Evolutionary conservation across 202 grass and related monocot genomes (phyloP).

Genomic region (Zizania palustris): DNA sequence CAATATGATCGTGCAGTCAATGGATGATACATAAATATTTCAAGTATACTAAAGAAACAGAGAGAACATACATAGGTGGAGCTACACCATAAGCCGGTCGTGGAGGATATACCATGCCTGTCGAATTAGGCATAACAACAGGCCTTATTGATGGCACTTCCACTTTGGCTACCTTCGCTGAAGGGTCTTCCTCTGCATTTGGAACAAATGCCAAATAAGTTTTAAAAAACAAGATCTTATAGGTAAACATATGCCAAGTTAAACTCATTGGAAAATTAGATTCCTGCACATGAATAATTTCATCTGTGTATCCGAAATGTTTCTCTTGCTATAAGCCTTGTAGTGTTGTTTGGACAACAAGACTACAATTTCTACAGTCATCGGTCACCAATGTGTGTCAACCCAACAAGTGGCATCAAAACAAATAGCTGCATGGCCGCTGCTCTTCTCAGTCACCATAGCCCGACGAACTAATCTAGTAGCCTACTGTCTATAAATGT

Average conservation of each 20-base stretch:
- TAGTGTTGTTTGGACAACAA: not conserved
- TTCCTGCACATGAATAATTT: not conserved
- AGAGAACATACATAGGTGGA: slow-evolving; percentile 68
- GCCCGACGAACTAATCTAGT: not conserved
- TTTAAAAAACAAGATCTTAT: not conserved
- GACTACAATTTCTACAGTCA: not conserved
- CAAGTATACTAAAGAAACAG: slow-evolving; percentile 9
- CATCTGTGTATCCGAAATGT: not conserved
- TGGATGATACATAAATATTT: not conserved
- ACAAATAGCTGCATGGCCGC: not conserved
- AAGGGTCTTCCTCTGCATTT: slow-evolving; percentile 81
- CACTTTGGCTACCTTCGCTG: slow-evolving; percentile 72
- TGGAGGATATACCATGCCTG: slow-evolving; percentile 65
- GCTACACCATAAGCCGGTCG: slow-evolving; percentile 62
- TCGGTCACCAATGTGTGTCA: not conserved
- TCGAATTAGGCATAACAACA: slow-evolving; percentile 59
- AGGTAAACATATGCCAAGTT: slow-evolving; percentile 6
- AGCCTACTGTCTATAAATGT: not conserved
- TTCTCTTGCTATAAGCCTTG: not conserved
- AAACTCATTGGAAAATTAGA: slow-evolving; percentile 20
- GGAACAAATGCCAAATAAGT: slow-evolving; percentile 23
- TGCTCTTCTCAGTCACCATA: not conserved
- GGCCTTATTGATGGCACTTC: slow-evolving; percentile 61
- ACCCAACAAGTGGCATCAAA: not conserved
- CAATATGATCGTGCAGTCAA: not conserved